A percentile compares a stretch with the other conserved stretches of the same genome.
Evolutionary conservation across 2,329 filamentous ascomycete species (phyloP).

Genomic region (Ceratocystis lukuohia): DNA sequence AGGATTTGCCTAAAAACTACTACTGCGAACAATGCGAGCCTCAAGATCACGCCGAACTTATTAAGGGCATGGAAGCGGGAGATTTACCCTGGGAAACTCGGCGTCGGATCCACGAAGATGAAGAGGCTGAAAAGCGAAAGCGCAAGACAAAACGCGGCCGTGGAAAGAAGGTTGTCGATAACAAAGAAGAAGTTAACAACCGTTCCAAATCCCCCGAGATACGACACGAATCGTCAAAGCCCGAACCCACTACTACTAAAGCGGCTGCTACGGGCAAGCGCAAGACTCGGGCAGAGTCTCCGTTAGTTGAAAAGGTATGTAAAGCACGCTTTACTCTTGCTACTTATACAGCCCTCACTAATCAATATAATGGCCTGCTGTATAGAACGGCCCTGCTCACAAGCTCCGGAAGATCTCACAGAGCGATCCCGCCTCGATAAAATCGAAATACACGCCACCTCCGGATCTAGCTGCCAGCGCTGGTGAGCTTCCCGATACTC

Average conservation of each 20-base stretch:
- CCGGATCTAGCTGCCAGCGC: constrained; percentile 39
- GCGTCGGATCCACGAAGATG: constrained; percentile 48
- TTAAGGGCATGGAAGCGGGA: constrained; percentile 64
- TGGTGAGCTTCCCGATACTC: constrained; percentile 44
- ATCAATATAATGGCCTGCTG: constrained; percentile 22
- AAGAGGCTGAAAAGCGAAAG: constrained; percentile 45
- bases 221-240: constrained; percentile 34
- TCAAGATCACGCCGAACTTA: constrained; percentile 64
- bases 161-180: constrained; percentile 52
- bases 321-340: neutral
- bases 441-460: constrained; percentile 35
- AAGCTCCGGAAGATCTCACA: constrained; percentile 46
- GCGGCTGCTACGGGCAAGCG: constrained; percentile 36
- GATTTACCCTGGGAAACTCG: constrained; percentile 76
- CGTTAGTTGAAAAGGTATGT: constrained; percentile 40
- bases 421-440: constrained; percentile 29
- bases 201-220: constrained; percentile 20
- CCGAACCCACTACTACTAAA: constrained; percentile 31
- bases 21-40: constrained; percentile 86
- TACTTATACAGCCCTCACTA: neutral
- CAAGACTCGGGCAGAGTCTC: constrained; percentile 44
- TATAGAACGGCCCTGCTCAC: constrained; percentile 27
- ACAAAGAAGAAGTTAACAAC: constrained; percentile 32
- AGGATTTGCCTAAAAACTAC: constrained; percentile 70
- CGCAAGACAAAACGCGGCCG: constrained; percentile 47